Percentiles rank a stretch among this genome's conserved stretches.
These are phyloP conservation scores for Epicoccum nigrum DNA, from an alignment of 2,329 filamentous ascomycete genomes.

Conservation along the genomic window DNA sequence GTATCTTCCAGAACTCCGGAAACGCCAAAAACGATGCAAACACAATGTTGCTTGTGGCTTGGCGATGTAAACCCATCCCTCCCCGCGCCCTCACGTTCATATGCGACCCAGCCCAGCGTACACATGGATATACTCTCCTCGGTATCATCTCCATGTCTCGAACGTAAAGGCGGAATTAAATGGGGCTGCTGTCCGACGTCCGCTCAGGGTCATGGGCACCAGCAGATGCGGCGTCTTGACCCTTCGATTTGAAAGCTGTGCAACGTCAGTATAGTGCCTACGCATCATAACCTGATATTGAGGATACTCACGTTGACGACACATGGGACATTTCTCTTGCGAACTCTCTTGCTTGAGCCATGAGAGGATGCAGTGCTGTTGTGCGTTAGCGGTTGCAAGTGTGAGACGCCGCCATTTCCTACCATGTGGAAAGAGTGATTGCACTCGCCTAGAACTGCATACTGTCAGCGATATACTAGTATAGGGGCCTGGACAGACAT, in stretches of 20 bases:
- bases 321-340: conserved; percentile 97
- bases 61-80: not conserved
- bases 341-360: conserved; percentile 97
- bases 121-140: too few relatives aligned
- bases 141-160: not conserved
- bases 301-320: conserved; percentile 75
- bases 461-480: conserved; percentile 14
- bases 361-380: conserved; percentile 88
- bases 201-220: conserved; percentile 21
- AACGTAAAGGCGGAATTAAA: not conserved
- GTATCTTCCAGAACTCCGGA: conserved; percentile 37
- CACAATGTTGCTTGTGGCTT: not conserved
- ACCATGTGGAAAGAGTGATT: conserved; percentile 99
- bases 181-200: conserved; percentile 30
- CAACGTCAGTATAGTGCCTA: conserved; percentile 18
- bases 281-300: not conserved
- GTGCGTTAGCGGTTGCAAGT: conserved; percentile 9
- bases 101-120: too few relatives aligned
- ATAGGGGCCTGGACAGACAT: conserved; percentile 45
- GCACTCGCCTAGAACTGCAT: conserved; percentile 88
- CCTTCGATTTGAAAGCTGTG: conserved; percentile 49
- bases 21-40: not conserved
- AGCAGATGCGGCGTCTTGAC: conserved; percentile 37
- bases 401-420: conserved; percentile 12
- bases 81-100: not conserved